Base-by-base conservation (phyloP, 2,329 filamentous ascomycete genomes). In the Cadophora sp. region DNA sequence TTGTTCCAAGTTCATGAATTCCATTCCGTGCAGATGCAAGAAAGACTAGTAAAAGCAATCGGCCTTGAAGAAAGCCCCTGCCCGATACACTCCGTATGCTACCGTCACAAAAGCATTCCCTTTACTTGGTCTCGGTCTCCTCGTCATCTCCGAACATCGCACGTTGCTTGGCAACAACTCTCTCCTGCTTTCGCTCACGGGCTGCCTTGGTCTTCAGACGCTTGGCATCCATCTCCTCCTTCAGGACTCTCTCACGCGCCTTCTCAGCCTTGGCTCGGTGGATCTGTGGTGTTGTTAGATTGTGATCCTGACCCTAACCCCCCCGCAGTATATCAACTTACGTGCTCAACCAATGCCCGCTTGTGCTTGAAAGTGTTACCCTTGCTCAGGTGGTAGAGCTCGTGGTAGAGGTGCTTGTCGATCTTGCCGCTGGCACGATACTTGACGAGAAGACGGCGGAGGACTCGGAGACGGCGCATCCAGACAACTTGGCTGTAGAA, bases 301-400 rank as follows among this genome's bases (percentile, higher is more conserved):
- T 53, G 45, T 33, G n/a, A 20, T 20, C 64, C 41, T 45, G 14
- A 2, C 3, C 14, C 16, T 55, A 9, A 14, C 22, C 11, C 22
- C 36, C 24, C 20, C 1, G 22, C 14, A 27, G 36, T 43, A 58
- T 27, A 53, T 61, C 64, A 79, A 93, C 96, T 81, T 96, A 99
- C 96, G 88, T 99, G 96, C 90, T 99, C 96, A 83, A 99, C 94
- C 79, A 99, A 91, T 81, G 94, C 96, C 86, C 96, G 92, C 94
- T 98, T 99, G 93, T 99, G 96, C 94, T 99, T 99, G 92, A 99
- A 99, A 83, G 96, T 95, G 91, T 99, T 99, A 96, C 96, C 96
- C 94, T 99, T 99, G 91, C 92, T 96, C 83, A 97, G 88, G 85
- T 97, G 96, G 90, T 99, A 99, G 77, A 99, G 93, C 88, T 98